Evolutionary conservation across 1,139 yeast genomes (phyloP), one percentile per base, ranked within the genome.

Genomic region (Saccharomyces hybrid): DNA sequence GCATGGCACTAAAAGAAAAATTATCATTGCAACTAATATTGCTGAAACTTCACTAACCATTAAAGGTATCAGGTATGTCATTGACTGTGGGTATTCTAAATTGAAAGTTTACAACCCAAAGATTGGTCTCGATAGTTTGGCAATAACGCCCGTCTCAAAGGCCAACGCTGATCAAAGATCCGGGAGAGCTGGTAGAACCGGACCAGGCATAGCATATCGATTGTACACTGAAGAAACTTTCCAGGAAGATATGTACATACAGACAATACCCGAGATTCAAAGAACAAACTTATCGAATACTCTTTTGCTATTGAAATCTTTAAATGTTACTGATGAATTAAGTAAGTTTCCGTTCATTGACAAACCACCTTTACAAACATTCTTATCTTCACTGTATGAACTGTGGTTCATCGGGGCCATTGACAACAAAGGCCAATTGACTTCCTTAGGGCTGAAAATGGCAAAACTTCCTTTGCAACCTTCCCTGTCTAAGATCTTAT

Each of bases 121-220:
- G 59, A 76, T 90, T 57, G 96, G 96, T 1, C 84, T 91, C 84
- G 97, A 91, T 63, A 79, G 90, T 23, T 77, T 93, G 52, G 90
- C 87, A 61, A 78, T 88, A 13, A 85, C 90, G 0, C 98, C 98
- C 0, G 85, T 93, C 2, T 86, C 98, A 0, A 68, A 80, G 47
- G 97, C 98, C 1, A 93, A 91, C 72, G 96, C 98, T 0, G 81
- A 82, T 54, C 99, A 93, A 69, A 73, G 99, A 61, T 82, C 96
- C 27, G 99, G 99, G 53, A 81, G 99, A 73, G 98, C 98, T 2
- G 98, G 99, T 51, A 83, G 99, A 76, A 90, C 97, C 0, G 89
- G 85, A 0, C 88, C 96, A 0, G 99, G 99, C 51, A 71, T 77
- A 9, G 91, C 96, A 4, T 91, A 84, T 64, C 74, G 98, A 58